Conservation (phyloP, 345 rosid genomes). For the Sonneratia caseolaris region DNA sequence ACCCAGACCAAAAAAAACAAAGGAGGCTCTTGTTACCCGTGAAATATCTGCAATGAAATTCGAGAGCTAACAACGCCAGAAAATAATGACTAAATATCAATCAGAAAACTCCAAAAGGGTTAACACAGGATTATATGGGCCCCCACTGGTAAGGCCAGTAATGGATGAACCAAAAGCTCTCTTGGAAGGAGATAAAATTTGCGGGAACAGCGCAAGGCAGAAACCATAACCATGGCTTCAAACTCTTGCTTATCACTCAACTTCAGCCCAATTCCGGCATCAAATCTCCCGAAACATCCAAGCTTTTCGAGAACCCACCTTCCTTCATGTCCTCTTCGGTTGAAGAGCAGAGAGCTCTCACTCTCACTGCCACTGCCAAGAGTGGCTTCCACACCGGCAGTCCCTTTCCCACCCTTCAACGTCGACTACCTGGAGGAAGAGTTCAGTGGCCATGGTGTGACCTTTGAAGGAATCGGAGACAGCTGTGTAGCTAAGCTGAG, state of each 20-base stretch:
- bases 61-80: background rate
- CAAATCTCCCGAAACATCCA: conserved; percentile 5
- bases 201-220: background rate
- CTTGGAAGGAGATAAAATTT: background rate
- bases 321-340: conserved; percentile 14
- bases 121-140: background rate
- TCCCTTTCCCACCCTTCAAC: conserved; percentile 42
- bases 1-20: too few species aligned
- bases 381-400: conserved; percentile 42
- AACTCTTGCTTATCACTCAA: conserved; percentile 24
- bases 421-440: conserved; percentile 57
- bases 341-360: conserved; percentile 15
- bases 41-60: background rate
- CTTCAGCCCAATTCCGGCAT: conserved; percentile 14
- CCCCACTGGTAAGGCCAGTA: background rate
- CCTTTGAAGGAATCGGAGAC: conserved; percentile 58
- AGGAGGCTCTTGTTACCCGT: background rate
- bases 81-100: background rate
- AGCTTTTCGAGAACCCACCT: conserved; percentile 7
- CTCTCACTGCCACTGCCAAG: conserved; percentile 23
- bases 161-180: background rate
- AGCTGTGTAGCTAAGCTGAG: conserved; percentile 52
- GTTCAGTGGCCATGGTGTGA: conserved; percentile 72
- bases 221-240: conserved; percentile 27
- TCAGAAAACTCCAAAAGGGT: background rate